Percentiles rank a stretch among this genome's conserved stretches.
These are phyloP conservation scores for Fomitiporia mediterranea DNA, from an alignment of 1,284 basidiomycete genomes.

Conservation along the genomic window DNA sequence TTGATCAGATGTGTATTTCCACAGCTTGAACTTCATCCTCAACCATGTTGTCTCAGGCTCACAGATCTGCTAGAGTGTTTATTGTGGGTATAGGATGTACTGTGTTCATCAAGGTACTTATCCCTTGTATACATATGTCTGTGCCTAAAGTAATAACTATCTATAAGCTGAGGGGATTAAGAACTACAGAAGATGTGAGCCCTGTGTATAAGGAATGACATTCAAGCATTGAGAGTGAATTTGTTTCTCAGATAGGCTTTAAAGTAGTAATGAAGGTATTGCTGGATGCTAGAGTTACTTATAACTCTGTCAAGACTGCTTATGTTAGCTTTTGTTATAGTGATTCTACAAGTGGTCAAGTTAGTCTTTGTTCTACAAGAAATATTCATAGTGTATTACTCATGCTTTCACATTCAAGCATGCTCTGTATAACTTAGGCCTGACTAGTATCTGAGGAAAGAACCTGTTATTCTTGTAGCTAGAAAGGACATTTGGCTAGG, in stretches of 20 bases:
- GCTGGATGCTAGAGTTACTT: constrained; percentile 81
- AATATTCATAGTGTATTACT: background rate
- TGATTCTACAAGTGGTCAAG: constrained; percentile 80
- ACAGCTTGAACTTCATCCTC: background rate
- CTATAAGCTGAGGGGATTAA: constrained; percentile 52
- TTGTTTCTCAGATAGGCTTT: constrained; percentile 56
- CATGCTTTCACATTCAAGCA: constrained; percentile 36
- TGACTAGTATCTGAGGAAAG: constrained; percentile 81
- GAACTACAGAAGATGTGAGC: constrained; percentile 63
- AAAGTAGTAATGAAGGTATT: constrained; percentile 83
- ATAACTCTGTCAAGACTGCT: constrained; percentile 72
- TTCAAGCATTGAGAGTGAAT: no score
- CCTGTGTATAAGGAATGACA: constrained; percentile 5
- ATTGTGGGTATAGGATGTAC: constrained; percentile 78
- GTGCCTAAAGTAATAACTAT: constrained; percentile 9
- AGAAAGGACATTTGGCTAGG: no score
- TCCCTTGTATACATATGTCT: background rate
- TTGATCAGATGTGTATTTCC: background rate
- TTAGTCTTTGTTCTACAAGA: constrained; percentile 28
- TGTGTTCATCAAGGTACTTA: constrained; percentile 67
- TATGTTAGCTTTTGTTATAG: constrained; percentile 77
- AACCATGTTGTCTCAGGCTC: background rate
- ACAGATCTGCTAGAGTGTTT: constrained; percentile 50
- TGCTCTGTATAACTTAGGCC: constrained; percentile 80
- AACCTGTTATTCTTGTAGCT: no score